Conservation (phyloP, 2,329 filamentous ascomycete species). For the Phyllosticta paracitricarpa region DNA sequence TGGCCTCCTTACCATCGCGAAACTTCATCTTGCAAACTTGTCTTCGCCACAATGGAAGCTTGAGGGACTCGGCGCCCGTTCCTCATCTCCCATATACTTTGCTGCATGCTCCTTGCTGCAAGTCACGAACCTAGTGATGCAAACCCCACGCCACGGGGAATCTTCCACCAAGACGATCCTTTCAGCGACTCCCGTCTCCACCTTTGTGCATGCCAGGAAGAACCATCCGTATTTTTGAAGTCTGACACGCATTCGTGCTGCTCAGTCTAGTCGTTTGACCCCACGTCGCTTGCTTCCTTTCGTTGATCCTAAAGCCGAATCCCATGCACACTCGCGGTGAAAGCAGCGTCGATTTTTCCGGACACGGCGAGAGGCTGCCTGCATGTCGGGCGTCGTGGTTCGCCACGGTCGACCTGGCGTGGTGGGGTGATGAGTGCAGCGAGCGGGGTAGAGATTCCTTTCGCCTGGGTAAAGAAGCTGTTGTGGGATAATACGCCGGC, state of each 20-base stretch:
- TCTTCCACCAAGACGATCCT: background rate
- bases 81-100: background rate
- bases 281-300: background rate
- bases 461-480: background rate
- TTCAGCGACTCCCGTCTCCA: background rate
- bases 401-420: background rate
- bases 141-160: background rate
- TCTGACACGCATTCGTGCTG: background rate
- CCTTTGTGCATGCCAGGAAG: background rate
- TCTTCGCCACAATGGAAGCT: background rate
- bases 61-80: background rate
- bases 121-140: background rate
- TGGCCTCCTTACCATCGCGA: constrained; percentile 40
- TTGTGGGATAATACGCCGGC: background rate
- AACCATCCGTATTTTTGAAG: background rate
- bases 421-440: background rate
- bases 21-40: constrained; percentile 44
- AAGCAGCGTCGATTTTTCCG: background rate
- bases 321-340: background rate
- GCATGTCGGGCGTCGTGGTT: background rate
- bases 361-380: background rate
- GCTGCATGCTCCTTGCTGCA: background rate
- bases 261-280: background rate
- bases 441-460: background rate
- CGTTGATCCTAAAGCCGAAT: background rate